These are phyloP conservation scores for Aspergillus jensenii DNA, from an alignment of 2,329 filamentous ascomycete genomes.

Conservation along the genomic window DNA sequence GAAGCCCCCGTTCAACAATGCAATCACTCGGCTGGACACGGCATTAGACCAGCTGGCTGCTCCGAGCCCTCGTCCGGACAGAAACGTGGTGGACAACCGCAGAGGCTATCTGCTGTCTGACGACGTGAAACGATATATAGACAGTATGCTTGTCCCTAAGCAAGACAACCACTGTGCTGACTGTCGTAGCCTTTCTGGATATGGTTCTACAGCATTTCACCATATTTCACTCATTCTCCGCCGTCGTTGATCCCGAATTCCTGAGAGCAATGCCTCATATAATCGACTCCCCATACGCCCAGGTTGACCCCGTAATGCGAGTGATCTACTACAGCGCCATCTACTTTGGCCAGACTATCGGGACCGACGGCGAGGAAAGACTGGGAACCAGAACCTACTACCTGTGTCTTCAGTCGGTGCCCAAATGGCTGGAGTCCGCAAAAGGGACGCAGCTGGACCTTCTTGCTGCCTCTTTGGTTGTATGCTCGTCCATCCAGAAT, in stretches of 20 bases:
- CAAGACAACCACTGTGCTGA: neutral
- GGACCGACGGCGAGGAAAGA: neutral
- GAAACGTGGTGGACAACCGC: neutral
- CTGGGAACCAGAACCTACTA: conserved; percentile 1
- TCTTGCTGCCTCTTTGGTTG: neutral
- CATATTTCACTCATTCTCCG: neutral
- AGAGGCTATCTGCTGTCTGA: neutral
- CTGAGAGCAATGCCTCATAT: conserved; percentile 1
- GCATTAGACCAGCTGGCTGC: conserved; percentile 1
- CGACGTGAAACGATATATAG: neutral
- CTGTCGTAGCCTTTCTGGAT: neutral
- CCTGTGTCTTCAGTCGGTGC: neutral
- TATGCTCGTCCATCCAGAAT: neutral
- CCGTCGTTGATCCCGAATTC: neutral
- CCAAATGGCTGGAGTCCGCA: conserved; percentile 1
- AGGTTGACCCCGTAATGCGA: neutral
- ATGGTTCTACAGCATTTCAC: neutral
- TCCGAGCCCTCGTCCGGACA: neutral
- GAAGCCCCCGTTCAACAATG: neutral
- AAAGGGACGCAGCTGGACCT: conserved; percentile 2
- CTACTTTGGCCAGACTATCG: neutral
- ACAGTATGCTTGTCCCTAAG: neutral
- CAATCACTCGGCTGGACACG: conserved; percentile 4
- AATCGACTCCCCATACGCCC: conserved; percentile 1
- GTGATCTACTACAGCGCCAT: conserved; percentile 5